A percentile compares a stretch with the other conserved stretches of the same genome.
phyloP scores from a whole-genome alignment of 305 asterid genomes.

The Rubia peregrina region DNA sequence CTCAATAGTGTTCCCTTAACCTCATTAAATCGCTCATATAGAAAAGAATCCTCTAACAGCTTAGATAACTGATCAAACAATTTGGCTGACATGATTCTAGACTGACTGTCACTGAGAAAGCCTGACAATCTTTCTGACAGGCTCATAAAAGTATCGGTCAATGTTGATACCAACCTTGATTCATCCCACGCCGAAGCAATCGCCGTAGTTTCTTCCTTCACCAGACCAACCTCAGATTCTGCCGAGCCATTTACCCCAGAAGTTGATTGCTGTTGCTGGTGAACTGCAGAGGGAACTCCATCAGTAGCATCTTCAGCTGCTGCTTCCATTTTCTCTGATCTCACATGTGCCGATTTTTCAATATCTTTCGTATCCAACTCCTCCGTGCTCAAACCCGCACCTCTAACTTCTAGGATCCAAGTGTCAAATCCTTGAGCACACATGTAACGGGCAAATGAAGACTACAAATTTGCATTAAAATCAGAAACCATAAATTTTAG shows the following conservation, averaged over 20 bases:
- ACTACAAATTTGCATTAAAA: conserved; percentile 14
- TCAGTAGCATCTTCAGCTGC: conserved; percentile 43
- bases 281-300: conserved; percentile 30
- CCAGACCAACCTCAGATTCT: conserved; percentile 34
- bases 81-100: conserved; percentile 58
- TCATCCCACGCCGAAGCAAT: conserved; percentile 62
- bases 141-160: conserved; percentile 62
- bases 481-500: conserved; percentile 20
- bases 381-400: conserved; percentile 29
- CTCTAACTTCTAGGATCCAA: conserved; percentile 34
- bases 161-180: conserved; percentile 54
- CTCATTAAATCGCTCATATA: conserved; percentile 42
- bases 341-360: conserved; percentile 49
- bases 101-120: conserved; percentile 78
- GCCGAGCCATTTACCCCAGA: conserved; percentile 22
- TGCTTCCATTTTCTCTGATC: conserved; percentile 57
- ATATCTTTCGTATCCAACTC: conserved; percentile 43
- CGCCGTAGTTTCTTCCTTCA: conserved; percentile 36
- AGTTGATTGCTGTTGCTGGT: conserved; percentile 31
- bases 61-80: conserved; percentile 78
- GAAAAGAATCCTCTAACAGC: conserved; percentile 63
- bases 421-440: conserved; percentile 33
- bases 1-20: conserved; percentile 37
- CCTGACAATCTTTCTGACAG: conserved; percentile 86
- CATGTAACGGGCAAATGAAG: conserved; percentile 35